Percentiles rank a stretch among this genome's conserved stretches.
Evolutionary conservation across 331 rosid species (phyloP).

Genomic region (Malus hybrid): DNA sequence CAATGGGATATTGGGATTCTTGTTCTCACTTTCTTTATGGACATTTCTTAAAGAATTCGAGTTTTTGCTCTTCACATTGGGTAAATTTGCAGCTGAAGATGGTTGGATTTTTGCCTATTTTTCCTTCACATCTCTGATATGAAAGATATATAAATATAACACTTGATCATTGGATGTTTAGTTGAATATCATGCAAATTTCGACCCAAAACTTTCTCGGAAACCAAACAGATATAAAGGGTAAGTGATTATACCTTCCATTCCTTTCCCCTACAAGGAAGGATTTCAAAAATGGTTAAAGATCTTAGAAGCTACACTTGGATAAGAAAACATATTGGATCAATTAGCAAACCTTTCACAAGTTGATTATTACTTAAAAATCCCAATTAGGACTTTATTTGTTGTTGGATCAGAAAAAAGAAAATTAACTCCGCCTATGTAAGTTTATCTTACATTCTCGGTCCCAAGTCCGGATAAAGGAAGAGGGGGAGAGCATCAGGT

Average conservation of each 20-base stretch:
- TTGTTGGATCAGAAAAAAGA: background rate
- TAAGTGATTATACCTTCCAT: constrained; percentile 23
- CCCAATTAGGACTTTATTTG: background rate
- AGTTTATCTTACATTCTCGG: too few relatives aligned
- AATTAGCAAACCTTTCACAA: background rate
- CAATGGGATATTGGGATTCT: constrained; percentile 32
- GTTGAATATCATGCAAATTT: background rate
- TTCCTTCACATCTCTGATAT: constrained; percentile 4
- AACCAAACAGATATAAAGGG: background rate
- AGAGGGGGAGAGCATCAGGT: too few relatives aligned
- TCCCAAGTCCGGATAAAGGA: too few relatives aligned
- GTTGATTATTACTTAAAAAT: background rate
- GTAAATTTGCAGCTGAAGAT: constrained; percentile 12
- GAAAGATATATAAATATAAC: background rate
- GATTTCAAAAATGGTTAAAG: constrained; percentile 34
- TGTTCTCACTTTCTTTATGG: constrained; percentile 32
- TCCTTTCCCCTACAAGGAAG: constrained; percentile 30
- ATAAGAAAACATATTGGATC: background rate
- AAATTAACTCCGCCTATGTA: too few relatives aligned
- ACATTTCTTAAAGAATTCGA: constrained; percentile 15
- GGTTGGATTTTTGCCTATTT: background rate
- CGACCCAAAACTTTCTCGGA: background rate
- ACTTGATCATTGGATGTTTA: background rate
- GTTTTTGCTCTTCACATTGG: background rate
- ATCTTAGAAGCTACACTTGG: constrained; percentile 35